Evolutionary conservation across 495 filamentous ascomycete genomes (phyloP), one percentile per base, ranked within the genome.

Genomic region (Penicillium samsonianum): DNA sequence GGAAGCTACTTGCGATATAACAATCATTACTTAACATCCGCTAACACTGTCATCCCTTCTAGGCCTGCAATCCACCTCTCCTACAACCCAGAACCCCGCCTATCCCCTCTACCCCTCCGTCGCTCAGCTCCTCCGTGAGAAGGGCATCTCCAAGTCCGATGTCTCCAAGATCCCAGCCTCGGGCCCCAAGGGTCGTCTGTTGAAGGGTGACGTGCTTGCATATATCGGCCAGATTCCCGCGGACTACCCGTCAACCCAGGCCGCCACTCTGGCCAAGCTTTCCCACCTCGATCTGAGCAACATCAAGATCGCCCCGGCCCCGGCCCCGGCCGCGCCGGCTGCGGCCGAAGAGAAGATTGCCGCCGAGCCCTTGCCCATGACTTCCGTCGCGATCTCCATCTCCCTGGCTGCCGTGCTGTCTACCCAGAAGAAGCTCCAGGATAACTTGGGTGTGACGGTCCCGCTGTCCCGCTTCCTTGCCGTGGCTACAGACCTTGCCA

Each of bases 131-230:
- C 81, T 98, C 42, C 86, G 88, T 70, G 79, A 87, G 68, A 85
- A 94, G 64, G 84, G 83, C 55, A 72, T 98, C 26, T 79, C 88
- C 42, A 79, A 84, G 47, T 85, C 85, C 23, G 89, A 88, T 58
- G 74, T 88, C 28, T 80, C 86, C 70, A 86, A 88, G 65, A 97
- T 98, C 68, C 88, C 84, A 20, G 86, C 90, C 10, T 92, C 87
- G 26, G 94, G 94, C 16, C 94, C 94, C 33, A 89, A 87, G 70
- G 92, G 92, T 45, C 87, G 95, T 46, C 78, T 98, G 41, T 81
- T 98, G 33, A 98, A 98, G 76, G 94, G 94, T 46, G 94, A 98
- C 69, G 90, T 98, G 9, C 84, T 98, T 43, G 91, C 91, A 30
- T 94, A 93, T 69, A 75, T 98, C 14, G 94, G 95, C 49, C 75